Evolutionary conservation across 1,284 basidiomycete species (phyloP), one percentile per base, ranked within the genome.

Genomic region (Omphalotus olearius): DNA sequence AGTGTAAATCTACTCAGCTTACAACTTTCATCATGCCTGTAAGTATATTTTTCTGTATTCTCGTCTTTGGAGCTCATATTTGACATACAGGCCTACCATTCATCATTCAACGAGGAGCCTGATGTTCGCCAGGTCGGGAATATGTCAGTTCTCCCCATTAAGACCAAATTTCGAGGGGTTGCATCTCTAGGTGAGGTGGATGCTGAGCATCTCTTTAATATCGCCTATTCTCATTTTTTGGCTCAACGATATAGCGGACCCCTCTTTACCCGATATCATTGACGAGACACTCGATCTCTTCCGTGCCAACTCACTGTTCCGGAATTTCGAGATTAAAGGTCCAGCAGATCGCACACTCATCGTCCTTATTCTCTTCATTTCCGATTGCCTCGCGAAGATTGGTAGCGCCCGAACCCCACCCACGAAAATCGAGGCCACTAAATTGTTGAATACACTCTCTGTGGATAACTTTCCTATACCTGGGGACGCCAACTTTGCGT

Each of bases 251-350:
- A 38, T 61, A 85, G 92, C 89, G 59, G 91, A 96, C 67, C 77
- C 85, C 0, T 79, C 81, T 10, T 75, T 85, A 56, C 79, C 83
- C 38, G 97, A 99, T 69, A 94, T 99, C 62, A 82, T 99, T 59
- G 95, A 98, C 69, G 97, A 99, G 73, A 87, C 93, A 3, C 78
- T 99, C 50, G 93, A 98, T 72, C 85, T 99, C 53, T 99, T 99
- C 75, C 89, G 97, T 47, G 95, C 97, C 65, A 99, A 99, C 74
- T 97, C 94, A 43, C 87, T 99, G 56, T 99, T 99, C 74, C 89
- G 97, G 65, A 99, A 99, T 76, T 99, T 99, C 66, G 97, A 99
- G 76, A 99, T 99, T 83, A 98, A 98, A 72, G 93, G 97, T 23
- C 88, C 92, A 48, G 96, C 95, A 44, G 97, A 99, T 75, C 86